phyloP scores from a whole-genome alignment of 192 early-diverging fungal genomes.

The Spinellus fusiger region DNA sequence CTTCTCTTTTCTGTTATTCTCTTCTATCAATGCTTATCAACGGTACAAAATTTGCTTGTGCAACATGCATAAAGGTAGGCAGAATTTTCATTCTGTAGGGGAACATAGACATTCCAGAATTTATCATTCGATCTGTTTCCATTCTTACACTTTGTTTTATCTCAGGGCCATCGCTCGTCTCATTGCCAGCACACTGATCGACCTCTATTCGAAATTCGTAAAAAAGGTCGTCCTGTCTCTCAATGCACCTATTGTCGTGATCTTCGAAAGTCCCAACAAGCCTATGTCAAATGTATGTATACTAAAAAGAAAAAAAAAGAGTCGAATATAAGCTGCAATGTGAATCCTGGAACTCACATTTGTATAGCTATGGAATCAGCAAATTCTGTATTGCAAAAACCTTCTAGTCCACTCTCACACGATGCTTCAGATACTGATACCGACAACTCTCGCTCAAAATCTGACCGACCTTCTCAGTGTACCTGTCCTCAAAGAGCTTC shows the following conservation, averaged over 20 bases:
- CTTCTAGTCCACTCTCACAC: background rate
- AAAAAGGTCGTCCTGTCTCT: constrained; percentile 64
- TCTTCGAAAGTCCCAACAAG: constrained; percentile 56
- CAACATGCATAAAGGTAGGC: constrained; percentile 28
- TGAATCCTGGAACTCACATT: background rate
- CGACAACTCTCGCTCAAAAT: background rate
- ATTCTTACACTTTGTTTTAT: background rate
- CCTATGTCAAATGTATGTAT: constrained; percentile 57
- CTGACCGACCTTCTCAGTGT: background rate
- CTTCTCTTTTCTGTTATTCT: too few relatives aligned
- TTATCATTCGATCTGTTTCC: background rate
- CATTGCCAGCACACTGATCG: constrained; percentile 40
- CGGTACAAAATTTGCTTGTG: constrained; percentile 28
- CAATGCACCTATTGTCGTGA: constrained; percentile 64
- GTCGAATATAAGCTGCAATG: background rate
- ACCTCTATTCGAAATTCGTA: constrained; percentile 52
- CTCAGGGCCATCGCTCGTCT: constrained; percentile 30
- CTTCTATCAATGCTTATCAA: constrained; percentile 28
- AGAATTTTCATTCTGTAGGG: background rate
- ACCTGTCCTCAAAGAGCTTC: background rate
- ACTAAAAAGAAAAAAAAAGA: constrained; percentile 25
- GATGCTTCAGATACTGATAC: background rate
- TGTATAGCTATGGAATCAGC: background rate
- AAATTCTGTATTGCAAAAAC: background rate
- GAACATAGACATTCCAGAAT: background rate